Evolutionary conservation across 768 basidiomycete genomes (phyloP), one percentile per base, ranked within the genome.

Genomic region (Russula olivacea): DNA sequence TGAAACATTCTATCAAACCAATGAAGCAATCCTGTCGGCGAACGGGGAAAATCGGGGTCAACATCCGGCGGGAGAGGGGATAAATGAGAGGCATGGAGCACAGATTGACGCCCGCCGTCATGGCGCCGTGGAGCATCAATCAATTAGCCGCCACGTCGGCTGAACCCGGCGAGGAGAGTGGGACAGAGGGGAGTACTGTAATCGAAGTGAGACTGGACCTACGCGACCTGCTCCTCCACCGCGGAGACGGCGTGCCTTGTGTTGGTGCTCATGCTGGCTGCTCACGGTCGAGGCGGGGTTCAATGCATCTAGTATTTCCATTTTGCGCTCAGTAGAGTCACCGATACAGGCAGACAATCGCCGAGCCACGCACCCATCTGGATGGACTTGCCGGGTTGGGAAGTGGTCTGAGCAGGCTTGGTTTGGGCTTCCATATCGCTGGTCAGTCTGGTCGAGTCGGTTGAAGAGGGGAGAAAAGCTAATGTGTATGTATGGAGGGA

Each of bases 1-100:
- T 68, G 80, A 88, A 89, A 71, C 86, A 88, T 32, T 78, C 83
- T 40, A 87, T 7, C 19, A 80, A 57, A 21, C 78, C 85, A 30
- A 90, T 58, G 75, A 87, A 81, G 72, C 86, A 89, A 71, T 88
- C 86, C 87, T 89, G 61, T 40, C 58, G 17, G 19, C 21, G 40
- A 48, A 61, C 3, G 45, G 15, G 17, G 49, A 43, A 38, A 30
- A n/a, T 48, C 28, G 41, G 41, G 60, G 58, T 59, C 32, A 56
- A 56, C 34, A 55, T 54, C 45, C 30, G 45, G 17, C 7, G 36
- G 25, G 36, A 30, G 40, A 11, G 4, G 1, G 41, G 1, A 25
- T 2, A 25, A 41, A 19, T 15, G 40, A 43, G 41, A 7, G 34
- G 40, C 8, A 25, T 25, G 30, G 43, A 11, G 10, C 12, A 6